Base-by-base conservation (phyloP, 352 stramenopile genomes). In the Phytophthora citricola region DNA sequence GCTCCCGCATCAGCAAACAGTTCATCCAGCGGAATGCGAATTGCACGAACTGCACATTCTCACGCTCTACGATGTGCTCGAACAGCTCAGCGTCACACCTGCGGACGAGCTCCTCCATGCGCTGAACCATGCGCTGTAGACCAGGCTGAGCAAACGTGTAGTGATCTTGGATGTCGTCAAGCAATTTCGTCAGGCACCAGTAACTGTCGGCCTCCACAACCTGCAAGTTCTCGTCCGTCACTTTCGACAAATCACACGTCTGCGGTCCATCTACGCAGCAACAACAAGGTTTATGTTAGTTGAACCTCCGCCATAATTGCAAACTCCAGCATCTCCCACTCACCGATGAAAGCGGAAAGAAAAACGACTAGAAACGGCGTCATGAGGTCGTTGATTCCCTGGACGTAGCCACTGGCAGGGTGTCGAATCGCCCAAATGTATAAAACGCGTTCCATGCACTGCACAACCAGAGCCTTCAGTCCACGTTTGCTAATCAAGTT, bases 11-110 rank as follows among this genome's bases (percentile, higher is more conserved):
- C 38, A 99, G 85, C 49, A 99, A 77, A 76, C 98, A 99, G 85
- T 99, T 99, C 95, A 99, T 99, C 97, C 98, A 99, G 41, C 98
- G 98, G 77, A 99, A 99, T 17, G 97, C 96, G 79, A 99, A 99
- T 83, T 99, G 97, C 48, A 99, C 95, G 73, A 99, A 99, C 73
- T 99, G 90, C 65, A 99, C 93, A 14, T 84, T 93, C 51, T 98
- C 90, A 6, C 87, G 81, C 66, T 97, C 80, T 14, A 99, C 88
- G 59, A 95, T 93, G 80, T 99, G 97, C 60, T 90, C 75, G 60
- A 97, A 97, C 29, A 99, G 81, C 49, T 98, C 82, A 5, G 71
- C 78, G 72, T 99, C 98, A 63, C 98, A 99, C 29, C 98, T 89
- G 66, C 94, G 89, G 17, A 99, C 93, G 24, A 99, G 83, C 65